Base-by-base conservation (phyloP, 2,329 filamentous ascomycete genomes). In the Xylariales sp. region DNA sequence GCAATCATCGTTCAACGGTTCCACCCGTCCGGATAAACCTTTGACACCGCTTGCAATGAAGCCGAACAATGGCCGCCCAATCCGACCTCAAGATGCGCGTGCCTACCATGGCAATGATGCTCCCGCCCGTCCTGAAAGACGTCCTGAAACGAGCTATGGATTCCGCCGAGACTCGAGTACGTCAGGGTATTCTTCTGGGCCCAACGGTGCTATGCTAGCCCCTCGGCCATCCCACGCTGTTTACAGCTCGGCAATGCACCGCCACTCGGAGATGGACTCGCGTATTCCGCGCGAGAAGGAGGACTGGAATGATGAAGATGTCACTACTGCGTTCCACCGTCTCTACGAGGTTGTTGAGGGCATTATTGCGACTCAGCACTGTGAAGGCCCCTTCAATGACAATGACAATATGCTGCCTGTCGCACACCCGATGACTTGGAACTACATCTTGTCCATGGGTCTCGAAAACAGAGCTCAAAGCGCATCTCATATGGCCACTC, bases 271-370 rank as follows among this genome's bases (percentile, higher is more conserved):
- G 5, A 31, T 34, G 15, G 39, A 42, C 11, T 28, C 20, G 5
- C 19, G 28, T 16, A 51, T 54, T 12, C 45, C 52, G 1, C 51
- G 51, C 1, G 34, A 53, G 19, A 56, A 57, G 36, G 37, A 46
- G 4, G 19, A 47, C 6, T 60, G 57, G 58, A 43, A 51, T 4
- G 22, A 43, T 2, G 15, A 43, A 2, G 58, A 61, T 16, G 48
- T 60, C 12, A 41, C 47, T 18, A 32, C 43, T 21, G 56, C 48
- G 1, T 42, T 57, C 18, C 40, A 48, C 8, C 53, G 57, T 18
- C 47, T 61, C 15, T 53, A 53, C 11, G 49, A 51, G 10, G 37
- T 60, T 24, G 49, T 47, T 31, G 59, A 56, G 42, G 58, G 58
- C 6, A 53, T 53, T 8, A 45, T 60, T 2, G 52, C 54, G 18